Evolutionary conservation across 441 rosid genomes (phyloP).

Genomic region (Gossypium aridum): DNA sequence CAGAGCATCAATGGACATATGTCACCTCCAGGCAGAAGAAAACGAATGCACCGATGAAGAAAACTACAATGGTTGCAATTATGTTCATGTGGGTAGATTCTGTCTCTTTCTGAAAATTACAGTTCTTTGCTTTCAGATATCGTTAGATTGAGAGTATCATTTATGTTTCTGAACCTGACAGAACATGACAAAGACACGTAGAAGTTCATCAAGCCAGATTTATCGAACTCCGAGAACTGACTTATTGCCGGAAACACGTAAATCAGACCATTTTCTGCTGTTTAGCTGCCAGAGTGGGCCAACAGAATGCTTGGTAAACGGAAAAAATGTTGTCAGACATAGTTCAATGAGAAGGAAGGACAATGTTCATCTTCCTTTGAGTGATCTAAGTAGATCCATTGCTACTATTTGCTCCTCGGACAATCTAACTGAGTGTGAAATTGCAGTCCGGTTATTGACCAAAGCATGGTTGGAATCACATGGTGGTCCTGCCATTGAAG

Average conservation of each 20-base stretch:
- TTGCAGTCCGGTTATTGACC: constrained; percentile 32
- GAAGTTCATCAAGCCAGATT: constrained; percentile 25
- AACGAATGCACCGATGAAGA: constrained; percentile 18
- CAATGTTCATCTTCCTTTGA: constrained; percentile 11
- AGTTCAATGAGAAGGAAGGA: constrained; percentile 14
- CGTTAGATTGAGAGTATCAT: constrained; percentile 4
- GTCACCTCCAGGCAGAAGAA: constrained; percentile 20
- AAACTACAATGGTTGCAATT: constrained; percentile 23
- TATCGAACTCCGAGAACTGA: constrained; percentile 14
- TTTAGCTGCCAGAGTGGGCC: constrained; percentile 35
- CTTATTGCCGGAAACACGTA: constrained; percentile 20
- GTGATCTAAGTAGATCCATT: constrained; percentile 33
- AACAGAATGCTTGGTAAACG: constrained; percentile 29
- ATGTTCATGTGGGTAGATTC: constrained; percentile 32
- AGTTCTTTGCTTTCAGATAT: background rate
- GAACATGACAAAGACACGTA: constrained; percentile 19
- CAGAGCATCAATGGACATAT: constrained; percentile 22
- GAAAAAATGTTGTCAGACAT: constrained; percentile 15
- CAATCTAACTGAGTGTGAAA: constrained; percentile 37
- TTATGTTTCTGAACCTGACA: constrained; percentile 17
- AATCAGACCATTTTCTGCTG: constrained; percentile 22
- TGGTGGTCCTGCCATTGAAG: constrained; percentile 29
- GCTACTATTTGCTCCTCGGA: constrained; percentile 33
- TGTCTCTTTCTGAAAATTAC: background rate
- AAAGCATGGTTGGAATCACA: constrained; percentile 43